A percentile compares a stretch with the other conserved stretches of the same genome.
phyloP scores from a whole-genome alignment of 2,329 filamentous ascomycete genomes.

The Ceratocystis diversiconidia region DNA sequence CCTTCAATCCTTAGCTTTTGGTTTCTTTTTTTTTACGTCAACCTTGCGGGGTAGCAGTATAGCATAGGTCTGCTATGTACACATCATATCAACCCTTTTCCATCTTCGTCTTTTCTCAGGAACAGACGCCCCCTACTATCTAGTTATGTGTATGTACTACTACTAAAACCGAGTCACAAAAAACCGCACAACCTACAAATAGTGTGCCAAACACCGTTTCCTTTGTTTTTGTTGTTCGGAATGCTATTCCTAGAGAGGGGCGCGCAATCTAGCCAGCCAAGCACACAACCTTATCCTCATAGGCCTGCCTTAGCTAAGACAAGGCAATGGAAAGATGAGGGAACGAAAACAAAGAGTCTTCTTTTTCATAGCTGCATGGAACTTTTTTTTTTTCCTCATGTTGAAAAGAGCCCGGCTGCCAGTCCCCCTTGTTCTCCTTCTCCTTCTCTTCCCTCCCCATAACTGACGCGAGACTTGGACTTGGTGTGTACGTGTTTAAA shows the following conservation, averaged over 20 bases:
- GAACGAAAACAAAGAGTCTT: neutral
- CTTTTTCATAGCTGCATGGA: neutral
- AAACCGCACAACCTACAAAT: neutral
- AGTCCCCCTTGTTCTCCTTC: neutral
- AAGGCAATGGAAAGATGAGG: neutral
- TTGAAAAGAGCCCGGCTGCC: neutral
- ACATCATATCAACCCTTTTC: neutral
- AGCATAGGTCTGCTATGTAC: too few species aligned
- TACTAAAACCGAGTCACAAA: too few species aligned
- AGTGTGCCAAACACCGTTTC: neutral
- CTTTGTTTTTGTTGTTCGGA: neutral
- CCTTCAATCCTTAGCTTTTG: neutral
- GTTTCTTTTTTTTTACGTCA: neutral
- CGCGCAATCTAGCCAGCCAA: neutral
- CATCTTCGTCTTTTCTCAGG: neutral
- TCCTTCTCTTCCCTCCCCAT: neutral
- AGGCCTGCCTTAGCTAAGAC: neutral
- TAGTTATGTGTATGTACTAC: too few species aligned
- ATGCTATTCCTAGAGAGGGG: too few species aligned
- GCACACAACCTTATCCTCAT: neutral
- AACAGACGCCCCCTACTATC: neutral
- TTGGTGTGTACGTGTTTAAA: neutral
- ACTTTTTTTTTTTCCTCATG: too few species aligned
- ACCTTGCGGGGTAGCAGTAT: neutral
- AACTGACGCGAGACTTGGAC: too few species aligned